Evolutionary conservation across 306 rosid species (phyloP), one percentile per base, ranked within the genome.

Genomic region (Cicer pinnatifidum): DNA sequence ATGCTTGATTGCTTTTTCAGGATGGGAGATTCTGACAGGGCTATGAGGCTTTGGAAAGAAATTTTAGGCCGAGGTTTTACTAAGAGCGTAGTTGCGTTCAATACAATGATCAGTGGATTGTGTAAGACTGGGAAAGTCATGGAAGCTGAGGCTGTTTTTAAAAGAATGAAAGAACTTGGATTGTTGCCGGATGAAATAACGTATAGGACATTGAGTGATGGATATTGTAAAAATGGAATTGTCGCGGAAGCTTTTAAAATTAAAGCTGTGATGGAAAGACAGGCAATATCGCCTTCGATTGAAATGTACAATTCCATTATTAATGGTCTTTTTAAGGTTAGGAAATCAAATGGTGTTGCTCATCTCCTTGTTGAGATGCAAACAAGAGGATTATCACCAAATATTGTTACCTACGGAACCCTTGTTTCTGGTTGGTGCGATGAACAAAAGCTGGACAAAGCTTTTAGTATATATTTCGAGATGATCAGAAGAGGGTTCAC

Each of bases 241-340:
- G 47, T 88, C 61, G 73, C 56, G 33, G 85, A 88, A 84, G 97
- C 98, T 53, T 78, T 93, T 40, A 82, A 73, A 86, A 77, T 88
- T 44, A 91, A 93, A 82, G 87, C 62, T 60, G 17, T 63, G 61
- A 86, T 88, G 90, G 96, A 91, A 71, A 73, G 64, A 52, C 83
- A 82, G 60, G 78, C 72, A 8, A 73, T 85, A 43, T 48, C 59
- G 67, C 85, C 89, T 71, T 86, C 96, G 77, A 84, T 83, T 40
- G 92, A 84, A 89, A 86, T 91, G 90, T 93, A 88, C 76, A 93
- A 93, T 85, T 93, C 96, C 71, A 88, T 93, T 66, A 83, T 91
- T 71, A 38, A 48, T 68, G 97, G 97, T 51, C 81, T 79, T 67
- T 93, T 91, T 70, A 89, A 77, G 86, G 75, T 84, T 38, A 76